Evolutionary conservation across 768 basidiomycete genomes (phyloP), one percentile per base, ranked within the genome.

Genomic region (Suillus ampliporus): DNA sequence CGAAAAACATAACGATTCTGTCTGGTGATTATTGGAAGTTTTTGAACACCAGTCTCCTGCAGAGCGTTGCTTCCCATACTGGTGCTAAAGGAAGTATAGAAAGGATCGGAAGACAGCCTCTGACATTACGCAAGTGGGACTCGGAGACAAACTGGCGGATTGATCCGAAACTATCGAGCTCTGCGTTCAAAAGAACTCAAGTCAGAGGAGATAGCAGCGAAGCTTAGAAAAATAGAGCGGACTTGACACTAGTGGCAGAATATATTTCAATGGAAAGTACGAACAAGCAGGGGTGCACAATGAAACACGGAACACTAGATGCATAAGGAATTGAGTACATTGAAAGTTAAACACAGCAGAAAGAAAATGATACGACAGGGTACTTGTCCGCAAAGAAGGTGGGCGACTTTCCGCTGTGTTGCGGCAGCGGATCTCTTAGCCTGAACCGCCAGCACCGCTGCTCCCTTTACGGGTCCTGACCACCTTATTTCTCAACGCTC

Each of bases 401-500:
- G n/a, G n/a, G n/a, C n/a, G n/a, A n/a, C n/a, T n/a, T n/a, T n/a
- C n/a, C 38, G 1, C 23, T 28, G 38, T 10, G 11, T 40, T 8
- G 26, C 17, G 17, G 28, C 11, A 28, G 23, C 17, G 15, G 23
- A 54, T 56, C 38, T 28, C 19, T 26, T 41, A 70, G 58, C 44
- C 38, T 23, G 40, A 23, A 9, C 65, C 64, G 1, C n/a, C 48
- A n/a, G 60, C 54, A 17, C 70, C 71, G 50, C 67, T 67, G 64
- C 76, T 79, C 19, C 71, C 77, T 72, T 89, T 91, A 66, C 91
- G 80, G 35, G 89, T 90, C 71, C 89, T 81, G 58, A 88, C 81
- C 51, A 94, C 92, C 72, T 94, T 94, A 70, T 94, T 93, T 69
- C 92, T 84, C 71, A 94, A 74, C 15, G 92, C 91, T 71, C 79